Percentiles rank a stretch among this genome's conserved stretches.
These are phyloP conservation scores for Phytophthora multivora DNA, from an alignment of 352 stramenopile species.

Conservation along the genomic window DNA sequence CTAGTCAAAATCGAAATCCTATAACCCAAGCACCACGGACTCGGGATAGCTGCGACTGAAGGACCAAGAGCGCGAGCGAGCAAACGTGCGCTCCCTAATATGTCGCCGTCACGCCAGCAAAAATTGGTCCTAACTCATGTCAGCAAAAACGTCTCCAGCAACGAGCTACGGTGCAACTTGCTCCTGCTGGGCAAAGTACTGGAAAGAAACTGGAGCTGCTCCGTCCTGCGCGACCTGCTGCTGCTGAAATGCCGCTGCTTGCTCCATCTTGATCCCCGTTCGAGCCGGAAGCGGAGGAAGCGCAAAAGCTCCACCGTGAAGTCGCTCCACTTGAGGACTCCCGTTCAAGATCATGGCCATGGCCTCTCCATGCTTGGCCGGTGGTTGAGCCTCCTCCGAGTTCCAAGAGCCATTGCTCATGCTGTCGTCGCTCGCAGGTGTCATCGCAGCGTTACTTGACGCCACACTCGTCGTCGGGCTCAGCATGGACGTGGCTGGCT, in stretches of 20 bases:
- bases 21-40: constrained; percentile 1
- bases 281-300: constrained; percentile 24
- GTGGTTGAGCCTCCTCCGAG: constrained; percentile 30
- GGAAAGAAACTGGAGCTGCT: constrained; percentile 20
- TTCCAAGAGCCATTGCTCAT: constrained; percentile 45
- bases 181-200: constrained; percentile 26
- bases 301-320: constrained; percentile 2
- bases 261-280: constrained; percentile 14
- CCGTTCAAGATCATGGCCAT: constrained; percentile 83
- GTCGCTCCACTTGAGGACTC: constrained; percentile 46
- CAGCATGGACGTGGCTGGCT: constrained; percentile 20
- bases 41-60: constrained; percentile 1
- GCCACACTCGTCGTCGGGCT: constrained; percentile 35
- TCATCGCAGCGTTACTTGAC: constrained; percentile 32
- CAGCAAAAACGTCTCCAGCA: background rate
- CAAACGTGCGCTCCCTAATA: constrained; percentile 5
- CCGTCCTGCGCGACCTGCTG: constrained; percentile 18
- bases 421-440: constrained; percentile 35
- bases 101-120: constrained; percentile 12
- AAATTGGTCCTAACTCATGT: constrained; percentile 3
- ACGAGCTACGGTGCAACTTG: constrained; percentile 23
- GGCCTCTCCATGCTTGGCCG: constrained; percentile 45
- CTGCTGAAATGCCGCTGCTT: constrained; percentile 4
- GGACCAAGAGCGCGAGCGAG: constrained; percentile 8
- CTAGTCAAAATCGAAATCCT: constrained; percentile 32